Percentiles rank a stretch among this genome's conserved stretches.
phyloP scores from a whole-genome alignment of 2,329 filamentous ascomycete species.

The Claviceps cyperi region DNA sequence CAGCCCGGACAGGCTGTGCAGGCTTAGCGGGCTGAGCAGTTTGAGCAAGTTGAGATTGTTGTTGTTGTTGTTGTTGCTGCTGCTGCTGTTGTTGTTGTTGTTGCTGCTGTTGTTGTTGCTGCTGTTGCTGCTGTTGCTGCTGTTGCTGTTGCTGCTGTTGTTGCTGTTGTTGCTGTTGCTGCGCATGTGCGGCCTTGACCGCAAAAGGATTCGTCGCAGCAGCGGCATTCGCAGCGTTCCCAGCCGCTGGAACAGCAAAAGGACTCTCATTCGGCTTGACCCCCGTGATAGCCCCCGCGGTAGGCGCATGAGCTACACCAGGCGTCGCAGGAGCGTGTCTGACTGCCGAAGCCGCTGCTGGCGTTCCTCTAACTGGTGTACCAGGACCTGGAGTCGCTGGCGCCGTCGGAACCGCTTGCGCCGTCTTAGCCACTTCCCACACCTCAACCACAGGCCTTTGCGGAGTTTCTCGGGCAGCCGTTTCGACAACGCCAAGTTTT shows the following conservation, averaged over 20 bases:
- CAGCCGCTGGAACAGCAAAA: neutral
- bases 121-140: neutral
- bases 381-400: conserved; percentile 6
- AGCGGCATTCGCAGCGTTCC: neutral
- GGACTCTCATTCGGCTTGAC: neutral
- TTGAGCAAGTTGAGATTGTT: neutral
- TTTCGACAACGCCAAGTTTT: conserved; percentile 66
- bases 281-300: conserved; percentile 2
- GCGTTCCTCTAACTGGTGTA: conserved; percentile 7
- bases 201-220: conserved; percentile 4
- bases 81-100: neutral
- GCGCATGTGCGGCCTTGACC: conserved; percentile 4
- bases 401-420: conserved; percentile 15
- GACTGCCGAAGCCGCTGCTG: conserved; percentile 4
- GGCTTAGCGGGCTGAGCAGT: neutral
- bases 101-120: conserved; percentile 5
- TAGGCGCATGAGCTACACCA: neutral
- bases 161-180: conserved; percentile 6
- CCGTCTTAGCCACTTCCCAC: conserved; percentile 61
- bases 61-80: neutral
- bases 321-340: conserved; percentile 10
- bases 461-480: conserved; percentile 73
- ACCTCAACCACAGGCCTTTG: conserved; percentile 73
- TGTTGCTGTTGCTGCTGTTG: neutral
- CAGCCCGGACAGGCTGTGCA: neutral